phyloP scores from a whole-genome alignment of 768 basidiomycete genomes.

The Gymnopilus dilepis region DNA sequence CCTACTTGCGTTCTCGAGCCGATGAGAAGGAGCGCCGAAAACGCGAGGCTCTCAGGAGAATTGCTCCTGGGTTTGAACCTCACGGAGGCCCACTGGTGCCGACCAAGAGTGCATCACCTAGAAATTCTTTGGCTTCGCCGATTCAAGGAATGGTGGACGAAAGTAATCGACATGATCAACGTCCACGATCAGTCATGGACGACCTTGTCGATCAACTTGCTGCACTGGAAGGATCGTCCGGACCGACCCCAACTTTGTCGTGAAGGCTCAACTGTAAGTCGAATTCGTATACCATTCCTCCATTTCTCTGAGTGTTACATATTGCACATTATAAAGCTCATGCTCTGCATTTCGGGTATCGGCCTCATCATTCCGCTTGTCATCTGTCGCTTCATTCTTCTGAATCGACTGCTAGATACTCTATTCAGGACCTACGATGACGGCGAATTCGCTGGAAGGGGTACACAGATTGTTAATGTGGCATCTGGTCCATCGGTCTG shows the following conservation, averaged over 20 bases:
- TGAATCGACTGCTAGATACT: neutral
- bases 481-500: no score
- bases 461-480: no score
- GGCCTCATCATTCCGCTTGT: no score
- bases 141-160: neutral
- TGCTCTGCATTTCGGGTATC: no score
- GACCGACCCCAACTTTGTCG: neutral
- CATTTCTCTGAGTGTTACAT: neutral
- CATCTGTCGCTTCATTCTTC: no score
- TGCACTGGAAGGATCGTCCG: conserved; percentile 51
- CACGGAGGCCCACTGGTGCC: conserved; percentile 63
- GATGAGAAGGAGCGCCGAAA: conserved; percentile 75
- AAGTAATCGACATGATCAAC: conserved; percentile 24
- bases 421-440: neutral
- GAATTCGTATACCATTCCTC: no score
- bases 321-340: no score
- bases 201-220: conserved; percentile 84
- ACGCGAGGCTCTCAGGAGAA: conserved; percentile 70
- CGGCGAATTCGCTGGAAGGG: no score
- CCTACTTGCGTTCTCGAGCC: conserved; percentile 70
- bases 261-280: neutral
- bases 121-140: neutral
- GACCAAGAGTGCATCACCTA: conserved; percentile 32
- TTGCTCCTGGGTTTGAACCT: conserved; percentile 88
- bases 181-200: conserved; percentile 70